These are phyloP conservation scores for Astrothelium subdiscretum DNA, from an alignment of 495 filamentous ascomycete species.

Conservation along the genomic window DNA sequence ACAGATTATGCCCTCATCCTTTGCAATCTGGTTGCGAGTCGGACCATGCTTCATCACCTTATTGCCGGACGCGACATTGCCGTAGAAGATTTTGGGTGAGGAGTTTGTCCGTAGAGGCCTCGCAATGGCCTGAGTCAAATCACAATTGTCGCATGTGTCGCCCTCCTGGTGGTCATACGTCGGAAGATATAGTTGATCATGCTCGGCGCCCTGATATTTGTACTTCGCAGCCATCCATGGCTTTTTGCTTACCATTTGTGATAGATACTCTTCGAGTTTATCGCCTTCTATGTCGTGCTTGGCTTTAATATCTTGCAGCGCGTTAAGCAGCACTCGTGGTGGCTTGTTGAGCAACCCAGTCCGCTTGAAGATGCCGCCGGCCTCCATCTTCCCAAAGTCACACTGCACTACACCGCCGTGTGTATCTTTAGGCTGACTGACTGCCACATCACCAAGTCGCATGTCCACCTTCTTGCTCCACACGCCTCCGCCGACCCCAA, in stretches of 20 bases:
- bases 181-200: not conserved
- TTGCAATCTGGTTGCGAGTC: constrained; percentile 5
- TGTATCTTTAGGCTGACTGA: constrained; percentile 16
- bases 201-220: not conserved
- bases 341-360: constrained; percentile 5
- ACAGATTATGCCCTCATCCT: constrained; percentile 10
- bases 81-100: constrained; percentile 21
- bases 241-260: not conserved
- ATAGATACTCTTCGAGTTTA: not conserved
- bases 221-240: not conserved
- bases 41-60: constrained; percentile 23
- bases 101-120: not conserved
- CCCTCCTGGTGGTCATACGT: not conserved
- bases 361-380: constrained; percentile 1
- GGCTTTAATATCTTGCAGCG: constrained; percentile 2
- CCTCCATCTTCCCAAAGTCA: constrained; percentile 23
- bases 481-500: constrained; percentile 36
- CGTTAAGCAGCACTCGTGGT: constrained; percentile 5
- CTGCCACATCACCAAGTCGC: constrained; percentile 19
- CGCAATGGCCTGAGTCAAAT: not conserved
- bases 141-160: not conserved
- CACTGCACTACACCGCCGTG: constrained; percentile 22
- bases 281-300: not conserved
- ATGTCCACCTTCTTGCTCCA: constrained; percentile 14
- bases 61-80: constrained; percentile 31